Evolutionary conservation across 441 rosid species (phyloP).

Genomic region (Croton setiger): DNA sequence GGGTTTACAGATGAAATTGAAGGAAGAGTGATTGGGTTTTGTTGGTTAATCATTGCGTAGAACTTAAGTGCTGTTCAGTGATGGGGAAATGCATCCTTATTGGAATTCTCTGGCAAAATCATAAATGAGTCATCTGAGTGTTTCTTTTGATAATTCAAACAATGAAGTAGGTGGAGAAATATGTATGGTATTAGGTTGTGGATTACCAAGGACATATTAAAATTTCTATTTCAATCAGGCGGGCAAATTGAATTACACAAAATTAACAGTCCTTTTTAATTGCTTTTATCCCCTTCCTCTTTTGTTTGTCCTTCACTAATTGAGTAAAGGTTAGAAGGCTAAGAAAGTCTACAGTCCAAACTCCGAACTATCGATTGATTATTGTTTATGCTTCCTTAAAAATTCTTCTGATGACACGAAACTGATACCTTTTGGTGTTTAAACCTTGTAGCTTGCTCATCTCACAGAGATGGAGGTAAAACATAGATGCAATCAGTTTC

Average conservation of each 20-base stretch:
- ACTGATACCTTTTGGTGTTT: slow-evolving; percentile 18
- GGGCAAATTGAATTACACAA: neutral
- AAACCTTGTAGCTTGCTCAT: slow-evolving; percentile 68
- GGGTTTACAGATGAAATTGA: neutral
- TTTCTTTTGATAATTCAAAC: neutral
- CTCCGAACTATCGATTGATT: too few species aligned
- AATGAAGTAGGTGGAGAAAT: neutral
- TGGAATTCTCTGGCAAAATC: neutral
- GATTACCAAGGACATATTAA: neutral
- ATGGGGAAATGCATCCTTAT: neutral
- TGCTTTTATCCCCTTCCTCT: too few species aligned
- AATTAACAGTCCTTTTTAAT: neutral
- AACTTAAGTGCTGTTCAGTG: neutral
- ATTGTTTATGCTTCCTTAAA: too few species aligned
- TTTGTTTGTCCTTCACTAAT: too few species aligned
- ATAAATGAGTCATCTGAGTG: neutral
- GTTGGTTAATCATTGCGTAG: neutral
- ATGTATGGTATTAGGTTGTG: neutral
- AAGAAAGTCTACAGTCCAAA: too few species aligned
- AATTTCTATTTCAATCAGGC: neutral
- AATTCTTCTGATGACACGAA: slow-evolving; percentile 4
- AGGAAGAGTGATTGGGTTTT: neutral
- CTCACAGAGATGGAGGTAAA: slow-evolving; percentile 94
- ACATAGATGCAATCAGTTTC: slow-evolving; percentile 82
- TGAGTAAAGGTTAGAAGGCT: too few species aligned